Evolutionary conservation across 73 alveolate species (phyloP).

Genomic region (Effrenium voratum): DNA sequence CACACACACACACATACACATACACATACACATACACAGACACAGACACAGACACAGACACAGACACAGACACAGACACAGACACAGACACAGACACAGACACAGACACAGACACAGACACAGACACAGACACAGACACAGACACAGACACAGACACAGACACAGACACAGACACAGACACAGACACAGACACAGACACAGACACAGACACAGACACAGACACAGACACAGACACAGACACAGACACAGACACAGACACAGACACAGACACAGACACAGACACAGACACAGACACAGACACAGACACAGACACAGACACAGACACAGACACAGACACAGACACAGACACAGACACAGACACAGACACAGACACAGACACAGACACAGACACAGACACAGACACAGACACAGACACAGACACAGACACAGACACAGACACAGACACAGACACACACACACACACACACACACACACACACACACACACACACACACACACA

Average conservation of each 20-base stretch:
- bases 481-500: no score
- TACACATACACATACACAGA: background rate
- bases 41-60: background rate
- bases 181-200: background rate
- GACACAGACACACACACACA: background rate
- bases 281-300: background rate
- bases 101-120: background rate
- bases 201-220: background rate
- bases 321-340: background rate
- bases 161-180: background rate
- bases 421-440: background rate
- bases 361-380: conserved; percentile 4
- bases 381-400: background rate
- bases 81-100: background rate
- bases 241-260: background rate
- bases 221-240: background rate
- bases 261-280: background rate
- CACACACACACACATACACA: no score
- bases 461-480: background rate
- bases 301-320: background rate
- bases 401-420: background rate
- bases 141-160: background rate
- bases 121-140: background rate
- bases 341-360: background rate
- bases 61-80: background rate